These are phyloP conservation scores for Vitis labrusca DNA, from an alignment of 164 flowering plant genomes.

Conservation along the genomic window DNA sequence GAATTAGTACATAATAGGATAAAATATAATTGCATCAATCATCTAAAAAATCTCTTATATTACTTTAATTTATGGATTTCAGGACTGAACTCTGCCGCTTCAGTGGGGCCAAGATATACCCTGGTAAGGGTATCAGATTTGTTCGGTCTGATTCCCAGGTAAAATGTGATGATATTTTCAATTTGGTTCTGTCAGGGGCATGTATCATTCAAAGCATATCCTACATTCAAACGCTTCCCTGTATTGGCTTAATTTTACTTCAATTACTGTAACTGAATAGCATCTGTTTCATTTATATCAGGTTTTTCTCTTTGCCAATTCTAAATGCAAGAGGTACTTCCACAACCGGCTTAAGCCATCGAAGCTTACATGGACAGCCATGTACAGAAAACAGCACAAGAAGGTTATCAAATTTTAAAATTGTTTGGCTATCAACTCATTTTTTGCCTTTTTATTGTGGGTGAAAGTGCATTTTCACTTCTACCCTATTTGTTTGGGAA, in stretches of 20 bases:
- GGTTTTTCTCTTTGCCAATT: constrained; percentile 40
- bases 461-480: background rate
- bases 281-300: background rate
- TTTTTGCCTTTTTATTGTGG: background rate
- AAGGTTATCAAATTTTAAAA: constrained; percentile 15
- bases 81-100: constrained; percentile 30
- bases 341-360: constrained; percentile 39
- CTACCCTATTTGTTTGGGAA: background rate
- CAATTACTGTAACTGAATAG: background rate
- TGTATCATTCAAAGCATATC: background rate
- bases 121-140: constrained; percentile 29
- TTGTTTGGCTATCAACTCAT: background rate
- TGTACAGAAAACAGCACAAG: constrained; percentile 36
- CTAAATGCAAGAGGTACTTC: constrained; percentile 41
- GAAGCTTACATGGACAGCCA: constrained; percentile 33
- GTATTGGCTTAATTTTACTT: background rate
- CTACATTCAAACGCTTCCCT: background rate
- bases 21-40: too few species aligned
- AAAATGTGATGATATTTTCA: background rate
- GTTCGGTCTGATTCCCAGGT: constrained; percentile 30
- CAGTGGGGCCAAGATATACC: constrained; percentile 28
- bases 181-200: background rate
- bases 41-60: background rate
- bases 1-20: too few species aligned
- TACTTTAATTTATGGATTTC: background rate